A percentile compares a stretch with the other conserved stretches of the same genome.
These are phyloP conservation scores for Cephalotrichum gorgonifer DNA, from an alignment of 2,329 filamentous ascomycete species.

Conservation along the genomic window DNA sequence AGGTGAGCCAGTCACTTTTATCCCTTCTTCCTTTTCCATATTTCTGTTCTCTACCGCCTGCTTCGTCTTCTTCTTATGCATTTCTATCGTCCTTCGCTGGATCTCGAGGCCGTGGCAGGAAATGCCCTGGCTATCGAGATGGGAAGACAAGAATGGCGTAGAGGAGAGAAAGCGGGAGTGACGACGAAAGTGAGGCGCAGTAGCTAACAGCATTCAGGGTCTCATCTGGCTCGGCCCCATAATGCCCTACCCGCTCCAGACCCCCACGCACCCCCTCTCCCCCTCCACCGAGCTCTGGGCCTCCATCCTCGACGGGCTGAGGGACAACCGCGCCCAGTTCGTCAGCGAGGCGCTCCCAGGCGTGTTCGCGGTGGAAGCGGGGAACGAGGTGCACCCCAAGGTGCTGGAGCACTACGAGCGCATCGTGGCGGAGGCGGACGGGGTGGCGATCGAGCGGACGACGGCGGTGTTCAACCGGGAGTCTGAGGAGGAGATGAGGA, in stretches of 20 bases:
- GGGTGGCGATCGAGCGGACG: background rate
- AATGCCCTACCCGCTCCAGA: conserved; percentile 1
- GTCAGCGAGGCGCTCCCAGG: background rate
- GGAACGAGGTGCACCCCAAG: conserved; percentile 2
- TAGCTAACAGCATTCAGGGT: background rate
- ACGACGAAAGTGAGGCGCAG: background rate
- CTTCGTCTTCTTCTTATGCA: too few relatives aligned
- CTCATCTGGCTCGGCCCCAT: conserved; percentile 2
- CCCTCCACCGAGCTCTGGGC: conserved; percentile 1
- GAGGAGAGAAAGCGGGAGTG: too few relatives aligned
- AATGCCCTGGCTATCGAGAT: too few relatives aligned
- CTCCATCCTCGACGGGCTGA: background rate
- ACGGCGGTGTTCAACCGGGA: background rate
- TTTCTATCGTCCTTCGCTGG: too few relatives aligned
- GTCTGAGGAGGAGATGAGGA: background rate
- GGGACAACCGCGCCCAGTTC: background rate
- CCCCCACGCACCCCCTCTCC: background rate
- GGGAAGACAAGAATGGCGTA: background rate
- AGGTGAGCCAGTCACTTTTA: background rate
- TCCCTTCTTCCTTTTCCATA: background rate
- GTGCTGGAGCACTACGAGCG: conserved; percentile 1
- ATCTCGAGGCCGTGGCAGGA: too few relatives aligned
- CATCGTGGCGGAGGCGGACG: background rate
- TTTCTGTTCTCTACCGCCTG: background rate
- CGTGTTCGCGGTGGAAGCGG: background rate